These are phyloP conservation scores for Pseudogymnoascus sp. DNA, from an alignment of 2,329 filamentous ascomycete species.

Conservation along the genomic window DNA sequence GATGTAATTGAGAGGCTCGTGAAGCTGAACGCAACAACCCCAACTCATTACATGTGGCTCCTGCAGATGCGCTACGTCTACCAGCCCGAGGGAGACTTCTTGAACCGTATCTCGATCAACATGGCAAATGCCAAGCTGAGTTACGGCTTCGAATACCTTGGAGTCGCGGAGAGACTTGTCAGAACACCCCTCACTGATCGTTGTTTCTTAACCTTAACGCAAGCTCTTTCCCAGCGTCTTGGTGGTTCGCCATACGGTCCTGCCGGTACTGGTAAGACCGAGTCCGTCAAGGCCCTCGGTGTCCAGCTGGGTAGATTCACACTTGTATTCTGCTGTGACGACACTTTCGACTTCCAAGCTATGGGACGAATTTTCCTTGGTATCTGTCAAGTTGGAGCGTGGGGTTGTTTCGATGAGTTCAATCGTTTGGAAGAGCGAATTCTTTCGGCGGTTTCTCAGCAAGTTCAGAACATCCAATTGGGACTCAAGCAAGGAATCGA, in stretches of 20 bases:
- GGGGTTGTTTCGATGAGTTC: slow-evolving; percentile 99
- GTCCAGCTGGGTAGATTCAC: slow-evolving; percentile 95
- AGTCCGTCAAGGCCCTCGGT: slow-evolving; percentile 96
- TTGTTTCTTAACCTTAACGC: slow-evolving; percentile 95
- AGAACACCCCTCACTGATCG: slow-evolving; percentile 94
- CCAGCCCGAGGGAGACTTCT: slow-evolving; percentile 66
- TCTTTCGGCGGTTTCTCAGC: slow-evolving; percentile 93
- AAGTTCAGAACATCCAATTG: slow-evolving; percentile 98
- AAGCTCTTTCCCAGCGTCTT: slow-evolving; percentile 87
- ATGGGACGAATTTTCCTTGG: slow-evolving; percentile 99
- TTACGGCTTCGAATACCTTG: slow-evolving; percentile 97
- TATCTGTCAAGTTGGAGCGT: slow-evolving; percentile 97
- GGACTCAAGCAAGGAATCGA: slow-evolving; percentile 78
- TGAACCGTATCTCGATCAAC: slow-evolving; percentile 77
- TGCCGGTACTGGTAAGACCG: slow-evolving; percentile 96
- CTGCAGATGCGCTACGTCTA: slow-evolving; percentile 97
- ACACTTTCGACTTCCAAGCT: slow-evolving; percentile 98
- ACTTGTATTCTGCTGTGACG: slow-evolving; percentile 97
- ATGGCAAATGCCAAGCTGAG: slow-evolving; percentile 95
- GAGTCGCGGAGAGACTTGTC: slow-evolving; percentile 91
- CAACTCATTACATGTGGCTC: slow-evolving; percentile 84
- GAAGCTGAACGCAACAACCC: slow-evolving; percentile 60
- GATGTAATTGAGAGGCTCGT: slow-evolving; percentile 86
- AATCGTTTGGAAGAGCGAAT: slow-evolving; percentile 98
- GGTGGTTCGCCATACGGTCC: slow-evolving; percentile 96